These are phyloP conservation scores for Saitozyma sp. DNA, from an alignment of 768 basidiomycete species.

Conservation along the genomic window DNA sequence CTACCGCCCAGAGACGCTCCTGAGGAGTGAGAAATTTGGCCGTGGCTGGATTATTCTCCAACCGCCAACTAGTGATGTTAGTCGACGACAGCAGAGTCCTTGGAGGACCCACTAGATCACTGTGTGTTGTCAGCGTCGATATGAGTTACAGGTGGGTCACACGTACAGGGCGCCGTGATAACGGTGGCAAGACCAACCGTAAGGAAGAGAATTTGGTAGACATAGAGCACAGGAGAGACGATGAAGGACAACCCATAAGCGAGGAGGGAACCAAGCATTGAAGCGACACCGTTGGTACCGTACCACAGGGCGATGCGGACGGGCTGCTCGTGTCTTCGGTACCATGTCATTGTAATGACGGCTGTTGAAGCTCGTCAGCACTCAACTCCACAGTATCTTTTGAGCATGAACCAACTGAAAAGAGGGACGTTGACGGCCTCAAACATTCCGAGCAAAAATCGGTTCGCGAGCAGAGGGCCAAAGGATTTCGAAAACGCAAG, in stretches of 20 bases:
- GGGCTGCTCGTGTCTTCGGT: slow-evolving; percentile 58
- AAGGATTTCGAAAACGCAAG: slow-evolving; percentile 14
- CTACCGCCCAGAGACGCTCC: too few species aligned
- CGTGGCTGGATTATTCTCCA: too few species aligned
- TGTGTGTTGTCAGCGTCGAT: too few species aligned
- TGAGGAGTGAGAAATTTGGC: too few species aligned
- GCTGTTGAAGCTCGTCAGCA: too few species aligned
- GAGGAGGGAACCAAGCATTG: slow-evolving; percentile 57
- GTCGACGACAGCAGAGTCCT: too few species aligned
- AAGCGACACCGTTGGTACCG: slow-evolving; percentile 56
- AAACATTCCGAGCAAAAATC: slow-evolving; percentile 44
- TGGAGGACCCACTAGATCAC: too few species aligned
- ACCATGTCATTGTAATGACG: slow-evolving; percentile 46
- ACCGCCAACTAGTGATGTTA: too few species aligned
- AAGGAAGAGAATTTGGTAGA: slow-evolving; percentile 38
- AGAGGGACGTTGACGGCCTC: slow-evolving; percentile 38
- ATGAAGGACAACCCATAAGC: slow-evolving; percentile 58
- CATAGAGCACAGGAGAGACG: slow-evolving; percentile 10
- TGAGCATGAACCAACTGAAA: slow-evolving; percentile 3
- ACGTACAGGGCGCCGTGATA: slow-evolving; percentile 13
- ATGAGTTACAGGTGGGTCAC: too few species aligned
- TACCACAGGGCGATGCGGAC: slow-evolving; percentile 57
- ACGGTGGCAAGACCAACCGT: slow-evolving; percentile 29
- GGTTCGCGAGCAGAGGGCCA: slow-evolving; percentile 26
- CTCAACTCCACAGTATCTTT: too few species aligned